Base-by-base conservation (phyloP, 1,284 basidiomycete genomes). In the Termitomyces sp. region DNA sequence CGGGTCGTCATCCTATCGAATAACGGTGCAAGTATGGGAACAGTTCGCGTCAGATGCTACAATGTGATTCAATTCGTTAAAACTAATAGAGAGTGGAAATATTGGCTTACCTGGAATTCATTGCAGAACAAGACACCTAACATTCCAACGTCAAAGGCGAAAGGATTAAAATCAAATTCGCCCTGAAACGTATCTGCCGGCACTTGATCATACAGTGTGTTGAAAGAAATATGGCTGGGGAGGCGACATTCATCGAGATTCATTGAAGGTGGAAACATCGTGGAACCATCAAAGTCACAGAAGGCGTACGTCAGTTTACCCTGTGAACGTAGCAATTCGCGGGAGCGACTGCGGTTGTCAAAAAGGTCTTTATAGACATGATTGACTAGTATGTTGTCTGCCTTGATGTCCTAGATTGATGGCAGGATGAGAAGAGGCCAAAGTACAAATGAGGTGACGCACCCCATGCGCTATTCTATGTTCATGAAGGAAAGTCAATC, bases 81-180 rank as follows among this genome's bases (percentile, higher is more conserved):
- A n/a, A 31, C 4, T 31, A 12, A 10, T 31, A 5, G 44, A 38
- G 28, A 1, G 10, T n/a, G 0, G 26, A 12, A 1, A n/a, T n/a
- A 13, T 1, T 24, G 38, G 24, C 60, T 10, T 42, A 60, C 64
- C 43, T 65, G 57, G 36, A 53, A 65, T 13, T 19, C 5, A 0
- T 15, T 1, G 28, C 59, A 59, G n/a, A 66, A 61, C 8, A 50
- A 13, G 2, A 57, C 50, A 2, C 68, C 67, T 8, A 69, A n/a
- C 9, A 51, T 50, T 0, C 58, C 64, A 8, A 70, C 65, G 21
- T 70, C 68, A 30, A 60, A 65, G 1, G 64, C 61, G 42, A 69
- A 69, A 0, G 68, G 68, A 33, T 68, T 60, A 45, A 64, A 69
- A 30, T 68, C 66, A 30, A 62, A 59, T 50, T 69, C 65, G 2